These are phyloP conservation scores for Spatholobus suberectus DNA, from an alignment of 306 rosid genomes.

Conservation along the genomic window DNA sequence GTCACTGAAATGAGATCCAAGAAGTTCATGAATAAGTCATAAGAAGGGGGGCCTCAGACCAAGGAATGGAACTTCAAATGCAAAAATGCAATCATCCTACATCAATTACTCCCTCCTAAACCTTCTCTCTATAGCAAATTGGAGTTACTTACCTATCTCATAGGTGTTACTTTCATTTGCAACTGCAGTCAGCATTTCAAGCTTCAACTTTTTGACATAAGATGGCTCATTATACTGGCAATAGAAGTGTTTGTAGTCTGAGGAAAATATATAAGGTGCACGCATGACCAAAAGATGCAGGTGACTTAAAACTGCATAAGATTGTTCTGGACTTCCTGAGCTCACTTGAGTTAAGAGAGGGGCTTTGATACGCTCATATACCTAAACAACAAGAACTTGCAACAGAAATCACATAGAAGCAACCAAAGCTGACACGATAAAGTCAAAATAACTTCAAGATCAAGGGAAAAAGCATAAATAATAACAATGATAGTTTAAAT, in stretches of 20 bases:
- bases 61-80: slow-evolving; percentile 28
- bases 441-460: slow-evolving; percentile 24
- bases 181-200: slow-evolving; percentile 98
- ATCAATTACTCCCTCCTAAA: slow-evolving; percentile 4
- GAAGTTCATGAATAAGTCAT: slow-evolving; percentile 44
- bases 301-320: slow-evolving; percentile 96
- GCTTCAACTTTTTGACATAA: slow-evolving; percentile 97
- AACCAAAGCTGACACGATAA: slow-evolving; percentile 21
- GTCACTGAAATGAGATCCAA: slow-evolving; percentile 74
- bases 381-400: slow-evolving; percentile 58
- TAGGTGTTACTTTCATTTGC: slow-evolving; percentile 99
- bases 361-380: slow-evolving; percentile 97
- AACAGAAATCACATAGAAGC: slow-evolving; percentile 41
- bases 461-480: slow-evolving; percentile 23
- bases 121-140: slow-evolving; percentile 11
- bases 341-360: slow-evolving; percentile 97
- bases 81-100: slow-evolving; percentile 23
- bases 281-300: slow-evolving; percentile 99
- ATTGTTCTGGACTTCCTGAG: slow-evolving; percentile 99
- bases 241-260: slow-evolving; percentile 96
- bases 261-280: slow-evolving; percentile 93
- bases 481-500: slow-evolving; percentile 21
- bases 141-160: slow-evolving; percentile 76
- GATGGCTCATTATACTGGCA: slow-evolving; percentile 99
- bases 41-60: slow-evolving; percentile 18